These are phyloP conservation scores for Santalum album DNA, from an alignment of 164 flowering plant genomes.

Conservation along the genomic window DNA sequence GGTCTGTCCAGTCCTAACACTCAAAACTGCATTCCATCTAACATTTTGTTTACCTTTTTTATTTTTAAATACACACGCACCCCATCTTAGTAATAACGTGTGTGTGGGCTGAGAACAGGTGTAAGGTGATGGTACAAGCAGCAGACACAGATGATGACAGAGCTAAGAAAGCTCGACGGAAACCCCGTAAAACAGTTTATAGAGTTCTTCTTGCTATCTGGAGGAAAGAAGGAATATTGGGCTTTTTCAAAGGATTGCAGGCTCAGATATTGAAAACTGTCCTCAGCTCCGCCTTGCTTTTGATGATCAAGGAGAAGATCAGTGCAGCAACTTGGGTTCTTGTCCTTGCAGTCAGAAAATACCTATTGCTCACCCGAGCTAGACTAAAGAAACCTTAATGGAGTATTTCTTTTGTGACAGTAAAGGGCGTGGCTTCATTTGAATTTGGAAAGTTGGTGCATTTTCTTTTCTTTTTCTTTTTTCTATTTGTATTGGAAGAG, in stretches of 20 bases:
- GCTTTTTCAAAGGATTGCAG: conserved; percentile 67
- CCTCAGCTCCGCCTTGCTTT: conserved; percentile 61
- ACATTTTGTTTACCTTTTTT: neutral
- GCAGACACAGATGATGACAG: conserved; percentile 22
- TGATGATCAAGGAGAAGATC: conserved; percentile 82
- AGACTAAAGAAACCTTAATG: conserved; percentile 29
- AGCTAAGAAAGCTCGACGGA: conserved; percentile 12
- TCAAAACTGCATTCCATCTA: too few relatives aligned
- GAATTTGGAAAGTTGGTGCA: conserved; percentile 1
- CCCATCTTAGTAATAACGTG: too few relatives aligned
- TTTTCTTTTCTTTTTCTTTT: neutral
- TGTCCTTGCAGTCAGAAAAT: conserved; percentile 44
- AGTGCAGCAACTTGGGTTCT: conserved; percentile 62
- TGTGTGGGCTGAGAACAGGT: conserved; percentile 20
- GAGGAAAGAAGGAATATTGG: conserved; percentile 50
- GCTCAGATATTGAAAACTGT: conserved; percentile 83
- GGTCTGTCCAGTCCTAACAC: too few relatives aligned
- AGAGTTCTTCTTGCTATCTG: conserved; percentile 31
- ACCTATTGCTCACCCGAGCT: conserved; percentile 29
- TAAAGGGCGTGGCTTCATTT: neutral
- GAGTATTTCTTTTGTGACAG: neutral
- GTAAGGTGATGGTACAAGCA: conserved; percentile 49
- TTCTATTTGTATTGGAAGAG: neutral
- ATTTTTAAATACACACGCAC: too few relatives aligned
- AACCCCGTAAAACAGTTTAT: conserved; percentile 19